Evolutionary conservation across 1,284 basidiomycete genomes (phyloP).

Genomic region (Lignosus rhinocerotis): DNA sequence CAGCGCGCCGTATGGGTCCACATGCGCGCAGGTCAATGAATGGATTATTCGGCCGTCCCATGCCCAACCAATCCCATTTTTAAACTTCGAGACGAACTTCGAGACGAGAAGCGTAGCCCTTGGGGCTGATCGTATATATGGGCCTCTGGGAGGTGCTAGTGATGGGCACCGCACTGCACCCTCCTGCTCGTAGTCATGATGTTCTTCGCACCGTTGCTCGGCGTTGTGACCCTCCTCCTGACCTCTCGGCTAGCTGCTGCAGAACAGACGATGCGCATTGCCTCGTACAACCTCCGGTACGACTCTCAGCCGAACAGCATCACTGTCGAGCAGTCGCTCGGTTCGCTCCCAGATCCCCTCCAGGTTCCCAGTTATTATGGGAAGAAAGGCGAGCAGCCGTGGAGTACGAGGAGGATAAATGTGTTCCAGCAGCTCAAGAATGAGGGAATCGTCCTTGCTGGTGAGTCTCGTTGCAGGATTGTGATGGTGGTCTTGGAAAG

Average conservation of each 20-base stretch:
- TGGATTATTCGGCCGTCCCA: too few relatives aligned
- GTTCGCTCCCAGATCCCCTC: slow-evolving; percentile 44
- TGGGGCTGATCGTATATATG: background rate
- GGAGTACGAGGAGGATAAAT: slow-evolving; percentile 50
- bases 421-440: slow-evolving; percentile 48
- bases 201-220: slow-evolving; percentile 54
- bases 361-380: slow-evolving; percentile 35
- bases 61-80: too few relatives aligned
- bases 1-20: slow-evolving; percentile 4
- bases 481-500: background rate
- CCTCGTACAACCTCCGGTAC: slow-evolving; percentile 56
- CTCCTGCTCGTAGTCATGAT: background rate
- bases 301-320: slow-evolving; percentile 53
- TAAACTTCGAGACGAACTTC: too few relatives aligned
- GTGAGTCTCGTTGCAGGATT: slow-evolving; percentile 21
- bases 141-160: background rate
- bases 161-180: background rate
- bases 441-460: slow-evolving; percentile 42
- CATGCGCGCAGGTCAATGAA: background rate
- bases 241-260: slow-evolving; percentile 6
- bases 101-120: too few relatives aligned
- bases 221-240: slow-evolving; percentile 35
- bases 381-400: slow-evolving; percentile 45
- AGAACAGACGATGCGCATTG: slow-evolving; percentile 39
- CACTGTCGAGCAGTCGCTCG: slow-evolving; percentile 47